Evolutionary conservation across 83 land plant species (phyloP).

Genomic region (Larix sibirica): DNA sequence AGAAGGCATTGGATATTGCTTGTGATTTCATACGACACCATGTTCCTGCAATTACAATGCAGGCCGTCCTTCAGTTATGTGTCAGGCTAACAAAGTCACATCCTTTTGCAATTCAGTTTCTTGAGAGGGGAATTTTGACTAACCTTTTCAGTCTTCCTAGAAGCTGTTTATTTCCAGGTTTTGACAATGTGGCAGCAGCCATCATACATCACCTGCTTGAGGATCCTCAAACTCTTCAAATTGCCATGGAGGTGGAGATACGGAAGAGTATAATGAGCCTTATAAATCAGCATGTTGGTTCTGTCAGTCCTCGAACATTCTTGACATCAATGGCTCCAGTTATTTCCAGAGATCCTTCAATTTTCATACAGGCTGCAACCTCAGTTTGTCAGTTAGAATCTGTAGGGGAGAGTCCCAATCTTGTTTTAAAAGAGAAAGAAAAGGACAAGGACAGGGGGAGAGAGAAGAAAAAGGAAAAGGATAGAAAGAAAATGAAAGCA

Average conservation of each 20-base stretch:
- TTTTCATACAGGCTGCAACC: constrained; percentile 48
- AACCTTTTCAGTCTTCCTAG: constrained; percentile 38
- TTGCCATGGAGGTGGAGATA: constrained; percentile 58
- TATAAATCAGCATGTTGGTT: constrained; percentile 37
- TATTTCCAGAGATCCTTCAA: constrained; percentile 39
- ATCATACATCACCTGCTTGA: constrained; percentile 50
- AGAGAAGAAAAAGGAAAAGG: constrained; percentile 17
- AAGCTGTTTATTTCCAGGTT: constrained; percentile 39
- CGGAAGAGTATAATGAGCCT: constrained; percentile 37
- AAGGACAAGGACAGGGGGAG: constrained; percentile 24
- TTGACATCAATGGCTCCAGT: constrained; percentile 54
- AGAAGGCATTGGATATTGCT: constrained; percentile 36
- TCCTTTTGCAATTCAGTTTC: constrained; percentile 41
- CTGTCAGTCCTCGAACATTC: constrained; percentile 42
- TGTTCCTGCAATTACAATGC: constrained; percentile 38
- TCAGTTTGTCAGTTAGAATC: constrained; percentile 42
- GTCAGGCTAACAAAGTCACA: constrained; percentile 48
- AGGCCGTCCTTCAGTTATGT: constrained; percentile 57
- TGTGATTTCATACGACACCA: constrained; percentile 35
- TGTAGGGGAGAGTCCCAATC: constrained; percentile 24
- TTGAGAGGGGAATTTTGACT: constrained; percentile 44
- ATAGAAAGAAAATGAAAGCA: constrained; percentile 23
- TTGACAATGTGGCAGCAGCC: constrained; percentile 49
- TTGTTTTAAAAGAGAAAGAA: constrained; percentile 34
- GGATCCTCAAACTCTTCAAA: constrained; percentile 51